Evolutionary conservation across 1,284 basidiomycete genomes (phyloP).

Genomic region (Gomphus bonarii): DNA sequence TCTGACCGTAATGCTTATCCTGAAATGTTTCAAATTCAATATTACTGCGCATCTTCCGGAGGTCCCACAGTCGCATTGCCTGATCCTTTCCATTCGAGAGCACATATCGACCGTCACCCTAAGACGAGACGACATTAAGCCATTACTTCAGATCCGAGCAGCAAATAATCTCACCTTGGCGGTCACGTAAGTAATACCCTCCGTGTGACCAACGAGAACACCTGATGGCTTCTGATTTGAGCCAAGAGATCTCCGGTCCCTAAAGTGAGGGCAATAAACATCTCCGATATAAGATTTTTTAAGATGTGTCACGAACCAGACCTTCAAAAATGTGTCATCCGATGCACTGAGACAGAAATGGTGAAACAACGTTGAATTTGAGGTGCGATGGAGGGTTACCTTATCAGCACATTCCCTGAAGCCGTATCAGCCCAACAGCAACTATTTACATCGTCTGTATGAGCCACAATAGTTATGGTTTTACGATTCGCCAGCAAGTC

Average conservation of each 20-base stretch:
- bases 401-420: constrained; percentile 84
- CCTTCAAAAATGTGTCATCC: constrained; percentile 90
- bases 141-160: background rate
- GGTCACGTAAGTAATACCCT: constrained; percentile 85
- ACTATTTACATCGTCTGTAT: constrained; percentile 88
- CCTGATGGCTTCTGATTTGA: constrained; percentile 79
- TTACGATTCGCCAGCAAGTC: constrained; percentile 76
- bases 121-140: background rate
- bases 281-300: background rate
- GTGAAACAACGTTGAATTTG: background rate
- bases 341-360: constrained; percentile 53
- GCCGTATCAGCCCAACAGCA: constrained; percentile 92
- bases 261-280: constrained; percentile 20
- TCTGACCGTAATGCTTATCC: constrained; percentile 46
- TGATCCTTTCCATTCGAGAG: constrained; percentile 99
- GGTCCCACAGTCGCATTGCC: constrained; percentile 85
- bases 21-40: constrained; percentile 54
- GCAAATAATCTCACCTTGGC: constrained; percentile 35
- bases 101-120: constrained; percentile 88
- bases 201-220: constrained; percentile 89
- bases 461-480: constrained; percentile 77
- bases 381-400: background rate
- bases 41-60: constrained; percentile 83
- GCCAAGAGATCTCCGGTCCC: constrained; percentile 87
- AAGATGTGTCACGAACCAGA: constrained; percentile 56